Evolutionary conservation across 2,329 filamentous ascomycete species (phyloP), one percentile per base, ranked within the genome.

Genomic region (Aspergillus carbonarius): DNA sequence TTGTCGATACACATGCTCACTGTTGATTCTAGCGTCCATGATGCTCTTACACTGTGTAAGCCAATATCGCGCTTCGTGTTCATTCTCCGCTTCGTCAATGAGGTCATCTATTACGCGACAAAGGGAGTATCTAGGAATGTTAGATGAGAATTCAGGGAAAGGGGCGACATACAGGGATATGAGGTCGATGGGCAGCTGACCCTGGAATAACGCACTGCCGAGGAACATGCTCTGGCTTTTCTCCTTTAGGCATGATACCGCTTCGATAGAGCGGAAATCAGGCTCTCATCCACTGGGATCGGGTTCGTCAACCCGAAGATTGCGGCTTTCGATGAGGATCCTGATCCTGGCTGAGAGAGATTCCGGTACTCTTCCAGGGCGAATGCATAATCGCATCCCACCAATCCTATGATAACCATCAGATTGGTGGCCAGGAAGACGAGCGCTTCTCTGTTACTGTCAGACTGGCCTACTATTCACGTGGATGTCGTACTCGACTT

Each of bases 221-320:
- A 92, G 77, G 63, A 89, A 90, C 70, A 92, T 91, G 65, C 88
- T 91, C 49, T 88, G 82, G 64, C 88, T 91, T 68, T 91, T 91
- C 55, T 78, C 79, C 51, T 81, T 75, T 7, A 91, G 74, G 6
- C 85, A 81, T 0, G 67, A 64, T 0, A 88, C 82, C 0, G 87
- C 86, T 61, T 89, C 30, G 79, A 73, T 6, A 91, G 76, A 0
- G 85, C 87, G 2, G 72, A 63, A 13, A 90, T 79, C 4, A 86
- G 82, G 13, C 79, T 74, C 51, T 82, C 79, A 58, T 90, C 10
- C 3, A 54, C 30, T 2, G 83, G 65, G 88, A 89, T 13, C 75
- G 72, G 0, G 72, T 72, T 2, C 78, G 37, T 37, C 3, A 64
- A 1, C 9, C 25, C 20, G 25, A 57, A 58, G 12, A 40, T 51